Percentiles rank a stretch among this genome's conserved stretches.
Evolutionary conservation across 176 grass and related monocot species (phyloP).

Genomic region (Dactylis glomerata): DNA sequence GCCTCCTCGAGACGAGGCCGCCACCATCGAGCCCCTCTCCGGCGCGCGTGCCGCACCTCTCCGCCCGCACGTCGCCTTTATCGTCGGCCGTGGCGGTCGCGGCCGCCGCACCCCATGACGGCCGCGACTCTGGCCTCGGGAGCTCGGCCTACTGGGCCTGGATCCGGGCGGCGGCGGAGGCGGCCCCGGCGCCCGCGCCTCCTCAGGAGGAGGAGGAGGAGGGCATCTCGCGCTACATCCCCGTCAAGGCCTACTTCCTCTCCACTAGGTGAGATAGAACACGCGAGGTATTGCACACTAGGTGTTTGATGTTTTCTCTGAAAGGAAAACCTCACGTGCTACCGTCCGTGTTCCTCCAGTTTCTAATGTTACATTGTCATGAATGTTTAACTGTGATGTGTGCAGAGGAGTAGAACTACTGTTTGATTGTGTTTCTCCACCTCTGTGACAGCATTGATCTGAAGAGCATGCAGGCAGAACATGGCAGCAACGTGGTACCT

Average conservation of each 20-base stretch:
- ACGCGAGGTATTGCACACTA: neutral
- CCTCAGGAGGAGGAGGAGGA: constrained; percentile 51
- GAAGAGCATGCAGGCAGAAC: constrained; percentile 81
- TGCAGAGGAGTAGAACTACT: neutral
- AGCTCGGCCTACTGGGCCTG: constrained; percentile 39
- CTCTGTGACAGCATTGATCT: constrained; percentile 73
- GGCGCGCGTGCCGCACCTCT: neutral
- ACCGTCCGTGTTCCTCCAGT: neutral
- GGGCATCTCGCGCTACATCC: constrained; percentile 55
- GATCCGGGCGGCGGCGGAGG: constrained; percentile 44
- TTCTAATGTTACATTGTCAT: neutral
- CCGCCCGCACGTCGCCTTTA: neutral
- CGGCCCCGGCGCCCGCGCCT: constrained; percentile 21
- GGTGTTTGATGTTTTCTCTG: constrained; percentile 33
- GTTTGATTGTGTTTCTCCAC: constrained; percentile 8
- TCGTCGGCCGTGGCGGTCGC: constrained; percentile 33
- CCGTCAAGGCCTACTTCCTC: constrained; percentile 92
- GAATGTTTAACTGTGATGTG: neutral
- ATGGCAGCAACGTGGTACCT: constrained; percentile 60
- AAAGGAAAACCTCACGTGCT: neutral
- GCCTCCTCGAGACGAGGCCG: constrained; percentile 22
- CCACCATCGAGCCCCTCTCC: neutral
- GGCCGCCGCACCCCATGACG: constrained; percentile 21
- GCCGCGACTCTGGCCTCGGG: constrained; percentile 27
- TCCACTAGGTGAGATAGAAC: constrained; percentile 53